Evolutionary conservation across 169 alveolate species (phyloP), one percentile per base, ranked within the genome.

Genomic region (Babesia ovata): DNA sequence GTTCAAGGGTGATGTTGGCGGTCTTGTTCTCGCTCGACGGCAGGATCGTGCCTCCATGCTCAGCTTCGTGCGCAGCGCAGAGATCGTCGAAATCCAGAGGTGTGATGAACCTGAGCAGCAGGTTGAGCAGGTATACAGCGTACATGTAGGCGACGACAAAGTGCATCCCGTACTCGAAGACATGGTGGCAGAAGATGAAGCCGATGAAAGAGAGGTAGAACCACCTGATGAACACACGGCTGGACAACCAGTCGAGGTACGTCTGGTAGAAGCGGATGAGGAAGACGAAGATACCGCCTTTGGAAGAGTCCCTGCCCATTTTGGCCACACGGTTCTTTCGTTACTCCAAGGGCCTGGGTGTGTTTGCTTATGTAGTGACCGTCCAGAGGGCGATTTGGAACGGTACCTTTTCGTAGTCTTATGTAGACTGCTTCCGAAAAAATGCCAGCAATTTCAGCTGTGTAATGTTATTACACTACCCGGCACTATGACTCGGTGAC

Each of bases 41-140:
- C 48, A 89, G 78, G 45, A 85, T 85, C 46, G 88, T 82, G 19
- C 93, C 93, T 24, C 86, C 81, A 66, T 89, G 65, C 29, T 88
- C 92, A 57, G 60, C 88, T 65, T 79, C 91, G 75, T 89, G 91
- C 42, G 88, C 91, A 48, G 85, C 91, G 76, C 91, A 89, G 57
- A 89, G 75, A 63, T 89, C 93, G 46, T 89, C 91, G 50, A 89
- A 85, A 71, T 86, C 79, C 58, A 85, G 82, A 0, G 93, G 93
- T 17, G 93, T 89, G 74, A 89, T 60, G 75, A 89, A 89, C 29
- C 92, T 58, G 61, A 86, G 53, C 45, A 85, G 77, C 49, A 85
- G 61, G 70, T 79, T 85, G 45, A 89, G 79, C 48, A 83, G 72
- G 67, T 70, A 89, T n/a, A 89, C 91, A 13, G 93, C 74, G 72